A percentile compares a stretch with the other conserved stretches of the same genome.
These are phyloP conservation scores for Rubroboletus satanas DNA, from an alignment of 768 basidiomycete genomes.

Conservation along the genomic window DNA sequence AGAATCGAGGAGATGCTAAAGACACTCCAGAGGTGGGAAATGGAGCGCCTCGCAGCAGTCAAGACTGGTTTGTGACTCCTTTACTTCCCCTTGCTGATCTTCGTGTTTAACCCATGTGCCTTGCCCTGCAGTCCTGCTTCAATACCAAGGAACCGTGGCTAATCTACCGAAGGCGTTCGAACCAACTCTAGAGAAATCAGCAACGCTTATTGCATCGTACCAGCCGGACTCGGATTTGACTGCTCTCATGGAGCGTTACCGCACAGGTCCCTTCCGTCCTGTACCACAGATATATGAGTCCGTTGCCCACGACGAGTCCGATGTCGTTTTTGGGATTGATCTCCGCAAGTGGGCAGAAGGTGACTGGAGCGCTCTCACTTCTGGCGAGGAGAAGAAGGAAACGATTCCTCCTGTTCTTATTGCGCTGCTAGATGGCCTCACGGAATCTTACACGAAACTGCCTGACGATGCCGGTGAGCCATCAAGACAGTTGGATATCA, in stretches of 20 bases:
- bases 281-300: slow-evolving; percentile 83
- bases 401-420: slow-evolving; percentile 70
- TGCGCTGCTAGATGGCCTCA: slow-evolving; percentile 60
- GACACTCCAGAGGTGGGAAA: slow-evolving; percentile 79
- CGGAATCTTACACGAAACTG: slow-evolving; percentile 57
- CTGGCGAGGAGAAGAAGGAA: slow-evolving; percentile 57
- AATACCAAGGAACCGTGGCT: slow-evolving; percentile 79
- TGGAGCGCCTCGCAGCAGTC: slow-evolving; percentile 75
- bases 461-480: slow-evolving; percentile 60
- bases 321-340: slow-evolving; percentile 90
- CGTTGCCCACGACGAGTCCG: slow-evolving; percentile 74
- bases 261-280: slow-evolving; percentile 92
- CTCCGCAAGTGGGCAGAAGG: slow-evolving; percentile 87
- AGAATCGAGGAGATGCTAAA: slow-evolving; percentile 80
- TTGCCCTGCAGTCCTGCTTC: slow-evolving; percentile 58
- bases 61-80: slow-evolving; percentile 61
- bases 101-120: background rate
- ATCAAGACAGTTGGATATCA: background rate
- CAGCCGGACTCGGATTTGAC: slow-evolving; percentile 85
- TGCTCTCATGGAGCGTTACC: slow-evolving; percentile 87
- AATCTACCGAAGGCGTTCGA: slow-evolving; percentile 68
- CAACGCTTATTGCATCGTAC: slow-evolving; percentile 75
- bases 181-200: slow-evolving; percentile 62
- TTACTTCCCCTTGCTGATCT: background rate
- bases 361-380: slow-evolving; percentile 59